These are phyloP conservation scores for Pichia sp. DNA, from an alignment of 1,139 yeast genomes.

Conservation along the genomic window DNA sequence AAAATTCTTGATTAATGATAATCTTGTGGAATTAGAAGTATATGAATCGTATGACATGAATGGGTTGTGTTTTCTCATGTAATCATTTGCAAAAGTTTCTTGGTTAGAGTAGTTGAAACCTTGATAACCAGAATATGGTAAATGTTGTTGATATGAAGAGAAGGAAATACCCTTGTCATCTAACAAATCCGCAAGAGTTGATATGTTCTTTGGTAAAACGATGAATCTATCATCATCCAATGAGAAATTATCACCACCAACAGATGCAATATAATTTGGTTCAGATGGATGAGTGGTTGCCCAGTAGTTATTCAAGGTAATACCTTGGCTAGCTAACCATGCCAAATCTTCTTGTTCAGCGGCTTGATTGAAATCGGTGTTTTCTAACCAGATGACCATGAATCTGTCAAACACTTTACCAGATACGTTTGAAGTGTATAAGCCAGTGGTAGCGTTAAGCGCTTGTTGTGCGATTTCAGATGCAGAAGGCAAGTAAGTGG, in stretches of 20 bases:
- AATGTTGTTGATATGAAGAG: slow-evolving; percentile 42
- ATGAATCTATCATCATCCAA: slow-evolving; percentile 35
- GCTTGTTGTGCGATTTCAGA: slow-evolving; percentile 32
- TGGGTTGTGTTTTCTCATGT: slow-evolving; percentile 44
- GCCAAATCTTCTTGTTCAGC: slow-evolving; percentile 33
- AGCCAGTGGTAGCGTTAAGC: slow-evolving; percentile 27
- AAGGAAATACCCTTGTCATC: slow-evolving; percentile 37
- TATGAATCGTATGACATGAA: slow-evolving; percentile 33
- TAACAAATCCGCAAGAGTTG: slow-evolving; percentile 37
- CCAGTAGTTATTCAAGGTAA: slow-evolving; percentile 39
- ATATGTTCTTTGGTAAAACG: slow-evolving; percentile 34
- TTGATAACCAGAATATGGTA: slow-evolving; percentile 40
- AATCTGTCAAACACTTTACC: slow-evolving; percentile 37
- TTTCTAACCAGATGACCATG: slow-evolving; percentile 39
- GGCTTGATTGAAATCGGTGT: slow-evolving; percentile 42
- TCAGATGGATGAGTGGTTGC: slow-evolving; percentile 42
- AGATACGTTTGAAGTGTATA: slow-evolving; percentile 29
- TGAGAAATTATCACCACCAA: slow-evolving; percentile 41
- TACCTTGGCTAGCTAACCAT: slow-evolving; percentile 34
- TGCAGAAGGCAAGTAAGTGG: slow-evolving; percentile 29
- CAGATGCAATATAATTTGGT: slow-evolving; percentile 41
- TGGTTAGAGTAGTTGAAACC: slow-evolving; percentile 38
- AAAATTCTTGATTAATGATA: slow-evolving; percentile 36
- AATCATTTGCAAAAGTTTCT: slow-evolving; percentile 33
- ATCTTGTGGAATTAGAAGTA: slow-evolving; percentile 26